These are phyloP conservation scores for Kwoniella botswanensis DNA, from an alignment of 768 basidiomycete genomes.

Conservation along the genomic window DNA sequence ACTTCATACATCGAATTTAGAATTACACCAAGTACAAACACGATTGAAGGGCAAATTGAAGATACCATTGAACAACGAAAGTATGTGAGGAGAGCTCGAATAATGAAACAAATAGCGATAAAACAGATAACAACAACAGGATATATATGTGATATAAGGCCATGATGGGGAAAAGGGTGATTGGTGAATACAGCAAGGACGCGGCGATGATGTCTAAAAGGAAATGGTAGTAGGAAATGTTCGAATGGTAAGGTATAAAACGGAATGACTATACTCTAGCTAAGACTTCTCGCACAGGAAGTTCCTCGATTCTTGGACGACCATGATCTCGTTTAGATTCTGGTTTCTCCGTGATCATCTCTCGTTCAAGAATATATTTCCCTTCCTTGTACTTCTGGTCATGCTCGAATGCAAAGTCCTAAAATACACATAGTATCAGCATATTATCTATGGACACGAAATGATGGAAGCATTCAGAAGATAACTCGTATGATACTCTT, in stretches of 20 bases:
- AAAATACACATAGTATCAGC: slow-evolving; percentile 6
- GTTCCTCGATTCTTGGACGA: slow-evolving; percentile 42
- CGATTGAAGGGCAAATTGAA: not conserved
- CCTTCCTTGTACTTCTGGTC: slow-evolving; percentile 98
- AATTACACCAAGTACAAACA: slow-evolving; percentile 6
- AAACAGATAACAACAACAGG: slow-evolving; percentile 8
- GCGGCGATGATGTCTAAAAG: not conserved
- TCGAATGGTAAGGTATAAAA: not conserved
- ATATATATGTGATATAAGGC: not conserved
- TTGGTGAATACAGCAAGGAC: not conserved
- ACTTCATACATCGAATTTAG: not conserved
- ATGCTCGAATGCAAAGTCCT: slow-evolving; percentile 90
- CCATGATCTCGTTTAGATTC: slow-evolving; percentile 34
- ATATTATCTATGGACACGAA: slow-evolving; percentile 1
- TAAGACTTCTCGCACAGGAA: slow-evolving; percentile 29
- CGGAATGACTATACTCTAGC: slow-evolving; percentile 26
- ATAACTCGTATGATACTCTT: no score
- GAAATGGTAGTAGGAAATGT: not conserved
- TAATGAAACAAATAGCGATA: not conserved
- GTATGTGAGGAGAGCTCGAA: not conserved
- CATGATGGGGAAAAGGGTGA: not conserved
- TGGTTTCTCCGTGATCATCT: slow-evolving; percentile 46
- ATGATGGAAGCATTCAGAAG: not conserved
- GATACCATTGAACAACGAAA: slow-evolving; percentile 3
- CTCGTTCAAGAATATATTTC: slow-evolving; percentile 92